phyloP scores from a whole-genome alignment of 2,329 filamentous ascomycete genomes.

The Thermothelomyces thermophilus region DNA sequence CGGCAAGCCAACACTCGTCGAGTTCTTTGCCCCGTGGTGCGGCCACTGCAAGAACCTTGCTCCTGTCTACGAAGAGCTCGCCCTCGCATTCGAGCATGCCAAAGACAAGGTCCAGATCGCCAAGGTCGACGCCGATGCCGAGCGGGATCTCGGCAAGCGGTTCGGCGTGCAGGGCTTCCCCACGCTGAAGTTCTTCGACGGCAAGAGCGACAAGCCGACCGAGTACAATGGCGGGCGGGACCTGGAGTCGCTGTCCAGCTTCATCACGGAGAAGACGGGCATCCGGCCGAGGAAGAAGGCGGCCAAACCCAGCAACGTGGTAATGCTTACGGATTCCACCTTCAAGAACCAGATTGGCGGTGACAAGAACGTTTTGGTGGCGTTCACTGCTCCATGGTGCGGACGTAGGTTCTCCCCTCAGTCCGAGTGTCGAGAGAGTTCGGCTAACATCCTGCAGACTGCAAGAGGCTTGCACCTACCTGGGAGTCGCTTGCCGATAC shows the following conservation, averaged over 20 bases:
- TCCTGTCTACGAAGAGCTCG: constrained; percentile 90
- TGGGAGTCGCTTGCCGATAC: constrained; percentile 84
- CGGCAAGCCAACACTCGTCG: constrained; percentile 90
- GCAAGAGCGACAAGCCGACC: constrained; percentile 75
- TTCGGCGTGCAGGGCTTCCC: constrained; percentile 94
- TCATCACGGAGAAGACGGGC: constrained; percentile 82
- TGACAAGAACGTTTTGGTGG: constrained; percentile 86
- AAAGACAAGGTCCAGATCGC: constrained; percentile 74
- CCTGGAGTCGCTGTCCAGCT: constrained; percentile 73
- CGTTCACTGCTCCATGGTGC: constrained; percentile 98
- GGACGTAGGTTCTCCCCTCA: constrained; percentile 66
- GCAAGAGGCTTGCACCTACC: constrained; percentile 84
- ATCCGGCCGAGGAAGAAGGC: constrained; percentile 72
- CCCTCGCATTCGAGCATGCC: constrained; percentile 62
- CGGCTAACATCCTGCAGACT: constrained; percentile 56
- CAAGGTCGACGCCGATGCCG: constrained; percentile 91
- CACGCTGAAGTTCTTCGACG: constrained; percentile 96
- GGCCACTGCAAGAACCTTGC: constrained; percentile 98
- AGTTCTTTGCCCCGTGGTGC: constrained; percentile 99
- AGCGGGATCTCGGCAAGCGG: constrained; percentile 75
- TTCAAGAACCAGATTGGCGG: constrained; percentile 74
- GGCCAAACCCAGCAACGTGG: constrained; percentile 66
- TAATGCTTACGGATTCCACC: constrained; percentile 69
- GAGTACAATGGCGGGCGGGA: constrained; percentile 87
- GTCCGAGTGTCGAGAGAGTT: neutral